phyloP scores from a whole-genome alignment of 768 basidiomycete genomes.

The Imleria badia region DNA sequence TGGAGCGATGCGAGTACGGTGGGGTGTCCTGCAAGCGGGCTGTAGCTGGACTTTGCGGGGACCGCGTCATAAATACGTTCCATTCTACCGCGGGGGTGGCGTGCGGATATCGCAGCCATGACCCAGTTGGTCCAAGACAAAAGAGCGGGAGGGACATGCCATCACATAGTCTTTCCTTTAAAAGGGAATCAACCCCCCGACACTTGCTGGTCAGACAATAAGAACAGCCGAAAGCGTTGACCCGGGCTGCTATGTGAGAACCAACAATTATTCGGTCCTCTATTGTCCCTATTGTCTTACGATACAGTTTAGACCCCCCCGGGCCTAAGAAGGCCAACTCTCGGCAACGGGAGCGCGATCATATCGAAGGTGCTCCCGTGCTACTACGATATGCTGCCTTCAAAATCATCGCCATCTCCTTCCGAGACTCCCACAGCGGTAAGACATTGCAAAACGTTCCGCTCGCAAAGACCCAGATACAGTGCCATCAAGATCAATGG shows the following conservation, averaged over 20 bases:
- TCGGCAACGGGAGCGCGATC: background rate
- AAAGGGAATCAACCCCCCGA: constrained; percentile 7
- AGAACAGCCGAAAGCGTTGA: constrained; percentile 14
- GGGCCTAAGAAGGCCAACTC: constrained; percentile 1
- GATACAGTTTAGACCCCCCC: background rate
- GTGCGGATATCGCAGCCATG: background rate
- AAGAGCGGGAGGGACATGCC: constrained; percentile 13
- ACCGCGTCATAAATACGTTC: constrained; percentile 25
- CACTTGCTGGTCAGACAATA: constrained; percentile 26
- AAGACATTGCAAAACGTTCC: constrained; percentile 39
- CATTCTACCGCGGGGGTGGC: constrained; percentile 12
- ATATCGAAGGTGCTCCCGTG: background rate
- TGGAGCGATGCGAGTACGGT: background rate
- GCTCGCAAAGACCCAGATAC: constrained; percentile 37
- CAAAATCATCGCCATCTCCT: constrained; percentile 31
- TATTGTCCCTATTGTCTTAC: constrained; percentile 30
- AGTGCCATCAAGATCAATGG: constrained; percentile 10
- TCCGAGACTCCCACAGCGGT: constrained; percentile 37
- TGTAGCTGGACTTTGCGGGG: background rate
- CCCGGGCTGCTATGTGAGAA: constrained; percentile 6
- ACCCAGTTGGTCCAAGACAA: constrained; percentile 31
- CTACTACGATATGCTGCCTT: constrained; percentile 10
- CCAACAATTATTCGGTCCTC: constrained; percentile 5
- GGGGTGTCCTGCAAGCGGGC: constrained; percentile 12
- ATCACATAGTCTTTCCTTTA: background rate